Conservation (phyloP, 306 rosid species). For the Dalbergia cochinchinensis region DNA sequence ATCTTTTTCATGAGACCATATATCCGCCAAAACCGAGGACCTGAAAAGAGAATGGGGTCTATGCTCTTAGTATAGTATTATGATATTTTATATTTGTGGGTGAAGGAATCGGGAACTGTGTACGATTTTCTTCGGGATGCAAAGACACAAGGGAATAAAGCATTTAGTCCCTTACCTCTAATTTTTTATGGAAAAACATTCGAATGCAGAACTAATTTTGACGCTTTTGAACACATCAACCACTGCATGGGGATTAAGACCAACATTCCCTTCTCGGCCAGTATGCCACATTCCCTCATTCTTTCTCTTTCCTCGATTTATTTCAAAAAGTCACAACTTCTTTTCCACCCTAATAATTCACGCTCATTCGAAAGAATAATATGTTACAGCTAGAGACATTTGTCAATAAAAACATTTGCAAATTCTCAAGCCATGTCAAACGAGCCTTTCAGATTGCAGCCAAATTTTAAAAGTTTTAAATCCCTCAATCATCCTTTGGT, state of each 20-base stretch:
- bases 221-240: conserved; percentile 51
- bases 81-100: neutral
- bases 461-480: too few relatives aligned
- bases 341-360: neutral
- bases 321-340: conserved; percentile 6
- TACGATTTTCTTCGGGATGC: conserved; percentile 78
- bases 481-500: too few relatives aligned
- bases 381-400: too few relatives aligned
- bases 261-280: conserved; percentile 35
- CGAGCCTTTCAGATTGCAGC: too few relatives aligned
- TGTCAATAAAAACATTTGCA: too few relatives aligned
- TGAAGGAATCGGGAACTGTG: conserved; percentile 77
- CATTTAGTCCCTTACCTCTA: conserved; percentile 30
- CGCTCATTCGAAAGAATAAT: neutral
- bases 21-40: conserved; percentile 62
- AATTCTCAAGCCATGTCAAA: too few relatives aligned
- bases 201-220: conserved; percentile 45
- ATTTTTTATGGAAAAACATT: neutral
- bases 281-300: neutral
- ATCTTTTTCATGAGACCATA: conserved; percentile 43
- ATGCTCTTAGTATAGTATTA: neutral
- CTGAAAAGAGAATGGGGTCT: conserved; percentile 80
- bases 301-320: neutral
- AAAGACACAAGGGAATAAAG: conserved; percentile 73
- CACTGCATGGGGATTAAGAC: conserved; percentile 70